A percentile compares a stretch with the other conserved stretches of the same genome.
Conservation (phyloP, 768 basidiomycete genomes). For the Tephrocybe sp. region DNA sequence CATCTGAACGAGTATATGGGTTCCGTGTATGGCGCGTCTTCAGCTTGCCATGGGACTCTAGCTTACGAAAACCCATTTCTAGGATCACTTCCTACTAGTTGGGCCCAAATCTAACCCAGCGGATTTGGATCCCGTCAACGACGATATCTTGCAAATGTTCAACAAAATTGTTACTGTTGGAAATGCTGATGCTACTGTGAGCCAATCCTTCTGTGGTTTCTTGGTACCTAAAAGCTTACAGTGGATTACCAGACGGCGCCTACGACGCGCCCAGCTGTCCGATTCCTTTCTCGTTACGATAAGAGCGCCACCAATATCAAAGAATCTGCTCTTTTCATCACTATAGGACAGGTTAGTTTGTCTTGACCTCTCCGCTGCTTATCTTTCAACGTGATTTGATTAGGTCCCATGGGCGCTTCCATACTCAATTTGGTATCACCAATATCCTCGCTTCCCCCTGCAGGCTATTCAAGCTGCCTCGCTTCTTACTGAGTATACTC, state of each 20-base stretch:
- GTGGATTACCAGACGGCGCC: slow-evolving; percentile 20
- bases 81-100: slow-evolving; percentile 55
- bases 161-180: slow-evolving; percentile 45
- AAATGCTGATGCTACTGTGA: slow-evolving; percentile 42
- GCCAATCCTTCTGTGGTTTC: slow-evolving; percentile 2
- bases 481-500: slow-evolving; percentile 46
- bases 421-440: slow-evolving; percentile 60
- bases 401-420: slow-evolving; percentile 55
- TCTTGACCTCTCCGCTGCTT: background rate
- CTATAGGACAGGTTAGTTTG: slow-evolving; percentile 44
- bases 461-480: slow-evolving; percentile 48
- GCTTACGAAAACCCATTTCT: background rate
- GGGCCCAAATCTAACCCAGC: slow-evolving; percentile 51
- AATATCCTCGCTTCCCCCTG: slow-evolving; percentile 52
- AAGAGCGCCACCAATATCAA: slow-evolving; percentile 64
- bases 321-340: slow-evolving; percentile 47
- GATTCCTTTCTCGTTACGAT: slow-evolving; percentile 57
- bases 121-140: slow-evolving; percentile 24
- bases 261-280: slow-evolving; percentile 32
- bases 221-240: background rate
- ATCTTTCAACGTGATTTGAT: background rate
- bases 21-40: slow-evolving; percentile 38
- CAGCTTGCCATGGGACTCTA: background rate
- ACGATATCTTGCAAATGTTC: slow-evolving; percentile 43
- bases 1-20: slow-evolving; percentile 37